These are phyloP conservation scores for Xylaria sp. DNA, from an alignment of 2,329 filamentous ascomycete species.

Conservation along the genomic window DNA sequence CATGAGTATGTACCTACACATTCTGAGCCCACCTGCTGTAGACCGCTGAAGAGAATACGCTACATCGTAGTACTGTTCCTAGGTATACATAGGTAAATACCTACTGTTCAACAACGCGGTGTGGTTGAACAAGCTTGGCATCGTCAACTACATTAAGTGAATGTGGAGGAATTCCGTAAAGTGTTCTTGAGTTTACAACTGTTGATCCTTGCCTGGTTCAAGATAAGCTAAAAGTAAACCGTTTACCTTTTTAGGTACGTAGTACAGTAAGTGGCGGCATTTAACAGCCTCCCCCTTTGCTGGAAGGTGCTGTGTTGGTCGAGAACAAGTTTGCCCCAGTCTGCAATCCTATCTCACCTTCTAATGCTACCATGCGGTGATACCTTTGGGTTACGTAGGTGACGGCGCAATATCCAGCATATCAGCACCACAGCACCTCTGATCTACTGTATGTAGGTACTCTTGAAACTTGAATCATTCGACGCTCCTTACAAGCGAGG, in stretches of 20 bases:
- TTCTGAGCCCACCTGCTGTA: too few relatives aligned
- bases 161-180: background rate
- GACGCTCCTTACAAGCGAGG: background rate
- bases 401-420: background rate
- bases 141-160: background rate
- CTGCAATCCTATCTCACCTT: conserved; percentile 17
- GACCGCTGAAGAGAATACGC: conserved; percentile 2
- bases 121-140: conserved; percentile 15
- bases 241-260: background rate
- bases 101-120: background rate
- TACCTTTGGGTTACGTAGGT: conserved; percentile 14
- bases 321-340: conserved; percentile 27
- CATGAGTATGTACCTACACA: too few relatives aligned
- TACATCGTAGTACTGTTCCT: background rate
- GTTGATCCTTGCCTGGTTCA: too few relatives aligned
- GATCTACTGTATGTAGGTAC: background rate
- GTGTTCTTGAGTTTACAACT: too few relatives aligned
- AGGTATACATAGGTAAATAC: background rate
- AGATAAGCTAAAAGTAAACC: background rate
- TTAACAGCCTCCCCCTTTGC: conserved; percentile 5
- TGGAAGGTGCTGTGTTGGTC: background rate
- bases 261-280: conserved; percentile 8
- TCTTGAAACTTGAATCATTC: conserved; percentile 14
- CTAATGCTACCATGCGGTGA: conserved; percentile 24
- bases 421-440: conserved; percentile 14